A percentile compares a stretch with the other conserved stretches of the same genome.
Conservation (phyloP, 192 early-diverging fungal species). For the Dissophora globulifera region DNA sequence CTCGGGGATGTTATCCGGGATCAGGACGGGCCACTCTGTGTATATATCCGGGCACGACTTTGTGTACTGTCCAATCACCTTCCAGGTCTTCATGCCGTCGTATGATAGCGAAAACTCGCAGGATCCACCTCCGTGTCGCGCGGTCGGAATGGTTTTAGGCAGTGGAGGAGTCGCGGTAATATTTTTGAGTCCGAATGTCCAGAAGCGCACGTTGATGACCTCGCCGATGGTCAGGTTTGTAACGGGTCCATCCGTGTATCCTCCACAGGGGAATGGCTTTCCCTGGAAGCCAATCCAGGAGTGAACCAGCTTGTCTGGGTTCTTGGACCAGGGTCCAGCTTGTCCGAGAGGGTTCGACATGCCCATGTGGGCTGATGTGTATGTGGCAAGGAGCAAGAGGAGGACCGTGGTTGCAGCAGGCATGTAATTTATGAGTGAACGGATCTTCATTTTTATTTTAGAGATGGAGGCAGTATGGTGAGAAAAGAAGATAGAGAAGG, state of each 20-base stretch:
- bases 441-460: conserved; percentile 42
- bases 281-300: conserved; percentile 46
- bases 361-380: conserved; percentile 42
- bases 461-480: too few species aligned
- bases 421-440: conserved; percentile 13
- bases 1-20: conserved; percentile 49
- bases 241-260: conserved; percentile 49
- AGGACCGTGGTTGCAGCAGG: conserved; percentile 20
- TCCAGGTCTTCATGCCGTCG: conserved; percentile 70
- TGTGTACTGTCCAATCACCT: conserved; percentile 54
- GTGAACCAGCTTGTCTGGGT: conserved; percentile 22
- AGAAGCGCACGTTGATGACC: conserved; percentile 60
- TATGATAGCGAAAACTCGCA: conserved; percentile 76
- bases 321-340: conserved; percentile 46
- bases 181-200: conserved; percentile 33
- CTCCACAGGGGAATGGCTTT: conserved; percentile 54
- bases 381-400: conserved; percentile 27
- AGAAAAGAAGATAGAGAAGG: too few species aligned
- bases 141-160: conserved; percentile 49
- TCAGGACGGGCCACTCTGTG: conserved; percentile 53
- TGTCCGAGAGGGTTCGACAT: conserved; percentile 50
- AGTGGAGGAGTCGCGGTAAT: conserved; percentile 37
- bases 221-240: conserved; percentile 60
- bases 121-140: conserved; percentile 72
- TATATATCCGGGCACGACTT: conserved; percentile 58